Base-by-base conservation (phyloP, 2,329 filamentous ascomycete genomes). In the Escovopsis weberi region DNA sequence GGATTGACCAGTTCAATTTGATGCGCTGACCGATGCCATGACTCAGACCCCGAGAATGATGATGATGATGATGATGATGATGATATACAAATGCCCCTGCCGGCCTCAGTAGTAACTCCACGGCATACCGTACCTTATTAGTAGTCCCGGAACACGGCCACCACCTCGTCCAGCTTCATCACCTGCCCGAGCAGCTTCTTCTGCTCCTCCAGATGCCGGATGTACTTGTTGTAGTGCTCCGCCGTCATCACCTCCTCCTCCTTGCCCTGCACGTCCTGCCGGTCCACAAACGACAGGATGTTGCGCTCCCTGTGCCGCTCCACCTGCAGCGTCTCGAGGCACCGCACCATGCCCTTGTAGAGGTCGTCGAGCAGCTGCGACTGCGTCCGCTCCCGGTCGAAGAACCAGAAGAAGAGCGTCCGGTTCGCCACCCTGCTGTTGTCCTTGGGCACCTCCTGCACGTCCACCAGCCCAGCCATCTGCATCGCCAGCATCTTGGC, bases 381-480 rank as follows among this genome's bases (percentile, higher is more conserved):
- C 39, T 80, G 68, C 6, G 82, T 80, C 38, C 83, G 75, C 38
- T 86, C 77, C 10, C 74, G 68, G 56, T 96, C 88, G 60, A 86
- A 94, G 67, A 79, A 94, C 80, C 88, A 95, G 43, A 96, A 75
- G 59, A 88, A 96, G 23, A 94, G 74, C 0, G 87, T 94, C 41
- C 86, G 78, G 48, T 80, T 84, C 1, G 88, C 85, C 52, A 83
- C 75, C 32, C 87, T 80, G 47, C 80, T 81, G 50, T 82, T 82
- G 54, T 96, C 89, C 50, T 85, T 84, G 1, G 91, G 91, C 1
- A 98, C 82, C 64, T 98, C 91, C 59, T 98, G 91, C 6, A 94
- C 77, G 51, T 96, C 86, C 11, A 94, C 78, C 47, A 91, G 80
- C 2, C 91, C 89, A 15, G 79, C 78, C 59, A 86, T 80, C 51